Evolutionary conservation across 2,329 filamentous ascomycete genomes (phyloP).

Genomic region (Aspergillus fumigatiaffinis): DNA sequence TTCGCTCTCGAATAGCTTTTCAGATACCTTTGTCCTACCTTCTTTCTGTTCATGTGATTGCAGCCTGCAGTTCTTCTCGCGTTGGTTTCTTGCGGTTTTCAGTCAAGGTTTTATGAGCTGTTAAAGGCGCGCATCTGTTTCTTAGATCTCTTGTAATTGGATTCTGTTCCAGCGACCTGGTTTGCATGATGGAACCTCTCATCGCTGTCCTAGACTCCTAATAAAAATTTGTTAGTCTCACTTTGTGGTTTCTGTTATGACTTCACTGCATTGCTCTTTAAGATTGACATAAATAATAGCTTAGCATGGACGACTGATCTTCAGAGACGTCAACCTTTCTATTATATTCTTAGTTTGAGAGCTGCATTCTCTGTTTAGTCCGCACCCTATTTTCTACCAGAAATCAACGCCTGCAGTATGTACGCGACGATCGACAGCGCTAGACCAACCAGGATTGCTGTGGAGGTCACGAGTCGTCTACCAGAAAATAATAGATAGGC

Average conservation of each 20-base stretch:
- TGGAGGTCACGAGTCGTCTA: neutral
- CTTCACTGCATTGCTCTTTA: neutral
- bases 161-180: neutral
- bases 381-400: too few species aligned
- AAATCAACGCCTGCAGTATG: neutral
- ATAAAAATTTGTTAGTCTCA: neutral
- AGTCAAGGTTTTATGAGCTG: neutral
- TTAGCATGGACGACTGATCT: neutral
- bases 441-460: neutral
- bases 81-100: neutral
- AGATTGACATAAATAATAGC: neutral
- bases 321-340: neutral
- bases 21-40: neutral
- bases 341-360: too few species aligned
- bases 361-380: too few species aligned
- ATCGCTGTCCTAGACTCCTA: neutral
- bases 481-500: too few species aligned
- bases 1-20: conserved; percentile 1
- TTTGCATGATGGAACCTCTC: neutral
- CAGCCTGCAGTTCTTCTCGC: neutral
- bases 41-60: neutral
- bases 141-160: neutral
- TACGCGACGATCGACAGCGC: neutral
- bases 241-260: neutral
- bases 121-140: neutral